These are phyloP conservation scores for Rhizopus delemar DNA, from an alignment of 371 early-diverging fungal genomes.

Conservation along the genomic window DNA sequence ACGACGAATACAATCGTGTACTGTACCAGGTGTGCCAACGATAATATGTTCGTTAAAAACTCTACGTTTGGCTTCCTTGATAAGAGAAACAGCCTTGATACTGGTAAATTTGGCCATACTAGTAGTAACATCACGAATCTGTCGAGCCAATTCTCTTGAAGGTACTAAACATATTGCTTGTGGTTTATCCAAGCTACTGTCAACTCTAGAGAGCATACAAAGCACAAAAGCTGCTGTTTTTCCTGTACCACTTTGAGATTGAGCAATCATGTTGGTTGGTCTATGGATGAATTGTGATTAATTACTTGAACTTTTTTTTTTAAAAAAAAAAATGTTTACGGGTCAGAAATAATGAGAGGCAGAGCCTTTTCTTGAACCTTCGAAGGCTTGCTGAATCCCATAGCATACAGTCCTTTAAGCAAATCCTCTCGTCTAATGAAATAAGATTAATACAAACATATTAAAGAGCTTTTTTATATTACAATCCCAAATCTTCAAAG, in stretches of 20 bases:
- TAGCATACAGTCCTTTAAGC: slow-evolving; percentile 88
- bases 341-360: slow-evolving; percentile 77
- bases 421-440: slow-evolving; percentile 47
- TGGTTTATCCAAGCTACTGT: slow-evolving; percentile 45
- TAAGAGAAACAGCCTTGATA: slow-evolving; percentile 73
- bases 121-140: slow-evolving; percentile 90
- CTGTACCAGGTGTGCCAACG: slow-evolving; percentile 97
- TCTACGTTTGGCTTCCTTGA: slow-evolving; percentile 66
- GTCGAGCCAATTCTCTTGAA: slow-evolving; percentile 95
- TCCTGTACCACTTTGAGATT: slow-evolving; percentile 55
- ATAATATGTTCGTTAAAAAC: slow-evolving; percentile 72
- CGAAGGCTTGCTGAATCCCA: slow-evolving; percentile 89
- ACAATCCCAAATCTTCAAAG: slow-evolving; percentile 76
- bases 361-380: slow-evolving; percentile 94
- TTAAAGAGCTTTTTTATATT: slow-evolving; percentile 18
- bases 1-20: slow-evolving; percentile 73
- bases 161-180: slow-evolving; percentile 95
- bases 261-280: slow-evolving; percentile 53
- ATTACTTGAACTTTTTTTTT: neutral
- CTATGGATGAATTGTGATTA: slow-evolving; percentile 19
- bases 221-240: slow-evolving; percentile 98
- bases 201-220: slow-evolving; percentile 83
- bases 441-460: neutral
- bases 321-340: slow-evolving; percentile 32
- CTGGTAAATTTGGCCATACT: slow-evolving; percentile 88